Percentiles rank a stretch among this genome's conserved stretches.
These are phyloP conservation scores for Cytidiella melzeri DNA, from an alignment of 768 basidiomycete species.

Conservation along the genomic window DNA sequence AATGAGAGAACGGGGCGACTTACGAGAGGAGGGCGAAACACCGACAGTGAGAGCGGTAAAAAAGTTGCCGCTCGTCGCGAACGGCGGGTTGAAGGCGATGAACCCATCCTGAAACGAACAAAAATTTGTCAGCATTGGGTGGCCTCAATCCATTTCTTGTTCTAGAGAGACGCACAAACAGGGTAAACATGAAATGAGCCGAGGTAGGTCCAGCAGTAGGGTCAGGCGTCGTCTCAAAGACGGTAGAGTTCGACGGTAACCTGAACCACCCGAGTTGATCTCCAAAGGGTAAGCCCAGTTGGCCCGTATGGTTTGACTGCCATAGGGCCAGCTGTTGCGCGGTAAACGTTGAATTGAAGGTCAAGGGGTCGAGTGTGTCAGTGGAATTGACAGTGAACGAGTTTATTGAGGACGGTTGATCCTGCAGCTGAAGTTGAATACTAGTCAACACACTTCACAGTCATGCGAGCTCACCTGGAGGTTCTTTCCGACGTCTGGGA, in stretches of 20 bases:
- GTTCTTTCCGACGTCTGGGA: too few species aligned
- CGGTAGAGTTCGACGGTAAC: slow-evolving; percentile 25
- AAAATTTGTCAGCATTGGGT: too few species aligned
- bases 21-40: slow-evolving; percentile 7
- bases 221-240: slow-evolving; percentile 26
- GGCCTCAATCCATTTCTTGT: too few species aligned
- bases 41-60: slow-evolving; percentile 6
- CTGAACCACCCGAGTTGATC: too few species aligned
- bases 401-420: slow-evolving; percentile 3
- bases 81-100: not conserved
- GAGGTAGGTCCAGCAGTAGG: slow-evolving; percentile 30
- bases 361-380: slow-evolving; percentile 2
- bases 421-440: slow-evolving; percentile 6
- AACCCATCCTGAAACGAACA: slow-evolving; percentile 8
- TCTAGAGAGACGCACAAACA: too few species aligned
- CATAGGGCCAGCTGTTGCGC: slow-evolving; percentile 17
- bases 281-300: slow-evolving; percentile 18
- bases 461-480: too few species aligned
- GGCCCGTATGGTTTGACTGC: slow-evolving; percentile 25
- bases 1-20: slow-evolving; percentile 1
- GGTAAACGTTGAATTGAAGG: too few species aligned
- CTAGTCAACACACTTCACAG: too few species aligned
- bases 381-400: not conserved
- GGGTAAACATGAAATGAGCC: not conserved
- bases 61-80: slow-evolving; percentile 6